Evolutionary conservation across 345 rosid species (phyloP).

Genomic region (Ceriops decandra): DNA sequence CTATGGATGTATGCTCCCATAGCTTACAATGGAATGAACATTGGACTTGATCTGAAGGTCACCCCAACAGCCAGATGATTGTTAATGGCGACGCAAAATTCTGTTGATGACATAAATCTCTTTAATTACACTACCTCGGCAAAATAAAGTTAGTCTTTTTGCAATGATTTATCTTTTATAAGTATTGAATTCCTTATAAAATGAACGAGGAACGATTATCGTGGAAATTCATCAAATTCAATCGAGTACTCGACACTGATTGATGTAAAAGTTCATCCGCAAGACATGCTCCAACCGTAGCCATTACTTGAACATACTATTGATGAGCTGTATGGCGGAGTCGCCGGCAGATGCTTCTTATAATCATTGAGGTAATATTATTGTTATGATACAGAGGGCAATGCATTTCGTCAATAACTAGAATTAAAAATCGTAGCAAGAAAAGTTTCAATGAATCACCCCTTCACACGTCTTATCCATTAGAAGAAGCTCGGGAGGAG

Average conservation of each 20-base stretch:
- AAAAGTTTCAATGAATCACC: no score
- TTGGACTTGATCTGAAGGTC: slow-evolving; percentile 54
- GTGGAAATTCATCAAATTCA: neutral
- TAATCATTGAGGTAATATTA: no score
- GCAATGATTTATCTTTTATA: neutral
- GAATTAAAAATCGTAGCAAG: no score
- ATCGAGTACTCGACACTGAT: neutral
- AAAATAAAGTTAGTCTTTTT: slow-evolving; percentile 19
- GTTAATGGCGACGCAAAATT: neutral
- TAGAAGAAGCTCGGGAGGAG: no score
- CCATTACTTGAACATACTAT: no score
- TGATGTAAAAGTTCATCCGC: neutral
- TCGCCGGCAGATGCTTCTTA: no score
- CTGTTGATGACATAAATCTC: slow-evolving; percentile 3
- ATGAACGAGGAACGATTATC: slow-evolving; percentile 4
- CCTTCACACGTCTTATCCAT: no score
- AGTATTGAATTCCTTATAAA: slow-evolving; percentile 7
- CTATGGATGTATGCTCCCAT: slow-evolving; percentile 91
- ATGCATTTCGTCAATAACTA: no score
- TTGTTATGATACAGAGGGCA: no score
- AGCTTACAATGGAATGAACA: slow-evolving; percentile 80
- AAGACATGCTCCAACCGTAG: no score
- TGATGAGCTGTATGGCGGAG: no score
- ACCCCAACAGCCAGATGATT: slow-evolving; percentile 22
- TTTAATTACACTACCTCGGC: neutral